Percentiles rank a stretch among this genome's conserved stretches.
These are phyloP conservation scores for Sugiyamaella marilandica DNA, from an alignment of 805 yeast genomes.

Conservation along the genomic window DNA sequence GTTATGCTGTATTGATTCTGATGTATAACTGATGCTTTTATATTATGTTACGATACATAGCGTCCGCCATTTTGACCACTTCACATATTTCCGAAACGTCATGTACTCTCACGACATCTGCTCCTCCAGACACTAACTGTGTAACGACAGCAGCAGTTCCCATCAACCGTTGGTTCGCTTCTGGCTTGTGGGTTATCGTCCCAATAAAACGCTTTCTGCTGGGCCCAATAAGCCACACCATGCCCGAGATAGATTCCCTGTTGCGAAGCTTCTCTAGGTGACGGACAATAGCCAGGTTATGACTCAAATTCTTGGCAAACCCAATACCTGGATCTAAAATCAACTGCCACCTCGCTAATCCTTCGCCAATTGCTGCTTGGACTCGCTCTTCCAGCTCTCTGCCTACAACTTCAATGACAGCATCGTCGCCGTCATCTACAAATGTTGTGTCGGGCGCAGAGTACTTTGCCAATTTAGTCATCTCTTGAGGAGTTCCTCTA, in stretches of 20 bases:
- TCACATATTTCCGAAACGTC: conserved; percentile 61
- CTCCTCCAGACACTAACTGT: conserved; percentile 65
- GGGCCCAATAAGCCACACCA: conserved; percentile 79
- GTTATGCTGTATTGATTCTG: neutral
- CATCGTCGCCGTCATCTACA: conserved; percentile 22
- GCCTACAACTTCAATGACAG: conserved; percentile 53
- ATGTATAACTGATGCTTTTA: no score
- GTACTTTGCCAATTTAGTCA: conserved; percentile 59
- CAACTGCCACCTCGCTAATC: conserved; percentile 85
- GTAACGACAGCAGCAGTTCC: conserved; percentile 76
- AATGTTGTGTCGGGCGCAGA: conserved; percentile 27
- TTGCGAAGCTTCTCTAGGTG: conserved; percentile 20
- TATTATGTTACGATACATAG: conserved; percentile 47
- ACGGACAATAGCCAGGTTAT: conserved; percentile 63
- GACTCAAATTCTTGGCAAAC: conserved; percentile 77
- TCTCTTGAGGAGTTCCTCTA: conserved; percentile 73
- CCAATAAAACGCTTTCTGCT: conserved; percentile 88
- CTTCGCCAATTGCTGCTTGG: conserved; percentile 50
- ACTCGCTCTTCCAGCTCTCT: conserved; percentile 60
- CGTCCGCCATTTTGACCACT: conserved; percentile 63
- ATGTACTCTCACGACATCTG: conserved; percentile 85
- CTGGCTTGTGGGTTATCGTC: conserved; percentile 52
- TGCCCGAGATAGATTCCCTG: conserved; percentile 33
- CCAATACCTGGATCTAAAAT: conserved; percentile 95
- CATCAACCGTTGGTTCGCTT: conserved; percentile 57